Evolutionary conservation across 108 stramenopile species (phyloP).

Genomic region (Licmophora abbreviata): DNA sequence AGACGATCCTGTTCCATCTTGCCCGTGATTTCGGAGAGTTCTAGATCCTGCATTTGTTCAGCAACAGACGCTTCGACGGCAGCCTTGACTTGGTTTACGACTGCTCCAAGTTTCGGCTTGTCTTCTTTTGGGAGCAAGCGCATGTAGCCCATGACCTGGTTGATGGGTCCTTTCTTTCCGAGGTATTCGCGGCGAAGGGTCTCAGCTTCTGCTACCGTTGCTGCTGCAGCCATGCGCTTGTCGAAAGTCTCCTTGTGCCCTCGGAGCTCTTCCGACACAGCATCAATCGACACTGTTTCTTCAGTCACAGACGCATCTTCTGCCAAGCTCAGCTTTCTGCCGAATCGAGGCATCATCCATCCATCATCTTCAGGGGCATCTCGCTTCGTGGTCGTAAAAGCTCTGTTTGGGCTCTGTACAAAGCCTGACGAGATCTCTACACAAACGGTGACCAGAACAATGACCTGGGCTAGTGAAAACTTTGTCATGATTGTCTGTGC

Average conservation of each 20-base stretch:
- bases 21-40: constrained; percentile 15
- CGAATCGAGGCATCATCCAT: too few relatives aligned
- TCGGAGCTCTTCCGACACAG: constrained; percentile 14
- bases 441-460: too few relatives aligned
- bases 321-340: too few relatives aligned
- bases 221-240: constrained; percentile 12
- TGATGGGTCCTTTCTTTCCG: constrained; percentile 43
- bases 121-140: constrained; percentile 24
- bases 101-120: constrained; percentile 33
- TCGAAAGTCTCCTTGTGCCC: constrained; percentile 14
- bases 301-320: background rate
- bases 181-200: constrained; percentile 27
- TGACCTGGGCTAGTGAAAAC: too few relatives aligned
- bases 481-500: too few relatives aligned
- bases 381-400: too few relatives aligned
- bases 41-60: constrained; percentile 14
- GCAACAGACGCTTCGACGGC: constrained; percentile 17
- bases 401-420: too few relatives aligned
- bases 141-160: constrained; percentile 30
- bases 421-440: too few relatives aligned
- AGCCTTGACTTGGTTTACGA: constrained; percentile 34
- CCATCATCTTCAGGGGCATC: too few relatives aligned
- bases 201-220: constrained; percentile 25
- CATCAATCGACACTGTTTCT: constrained; percentile 19
- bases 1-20: constrained; percentile 28